Percentiles rank a stretch among this genome's conserved stretches.
Evolutionary conservation across 805 yeast species (phyloP).

Genomic region (Nematodospora valgi): DNA sequence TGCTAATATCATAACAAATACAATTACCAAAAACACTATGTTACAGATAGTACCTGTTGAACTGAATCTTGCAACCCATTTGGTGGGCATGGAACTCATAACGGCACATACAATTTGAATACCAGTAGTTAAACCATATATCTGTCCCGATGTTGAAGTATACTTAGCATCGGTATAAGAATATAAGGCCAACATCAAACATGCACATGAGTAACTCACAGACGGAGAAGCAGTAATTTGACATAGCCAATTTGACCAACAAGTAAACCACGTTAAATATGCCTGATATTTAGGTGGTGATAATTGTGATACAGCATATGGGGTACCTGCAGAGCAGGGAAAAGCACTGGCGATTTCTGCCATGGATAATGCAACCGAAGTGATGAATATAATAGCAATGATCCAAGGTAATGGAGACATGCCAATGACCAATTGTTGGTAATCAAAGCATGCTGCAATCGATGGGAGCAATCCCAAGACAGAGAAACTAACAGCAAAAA

Average conservation of each 20-base stretch:
- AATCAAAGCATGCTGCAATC: constrained; percentile 58
- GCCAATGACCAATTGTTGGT: constrained; percentile 59
- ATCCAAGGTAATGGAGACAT: constrained; percentile 62
- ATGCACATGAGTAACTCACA: constrained; percentile 54
- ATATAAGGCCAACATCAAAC: constrained; percentile 52
- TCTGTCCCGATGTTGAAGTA: constrained; percentile 45
- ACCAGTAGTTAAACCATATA: constrained; percentile 50
- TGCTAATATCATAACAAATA: constrained; percentile 51
- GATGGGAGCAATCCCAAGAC: constrained; percentile 66
- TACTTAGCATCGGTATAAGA: constrained; percentile 38
- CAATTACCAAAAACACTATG: constrained; percentile 47
- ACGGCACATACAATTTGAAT: constrained; percentile 45
- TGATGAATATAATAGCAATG: constrained; percentile 52
- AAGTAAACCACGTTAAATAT: constrained; percentile 56
- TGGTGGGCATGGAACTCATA: constrained; percentile 53
- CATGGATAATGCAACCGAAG: constrained; percentile 57
- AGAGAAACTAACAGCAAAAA: constrained; percentile 61
- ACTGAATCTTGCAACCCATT: constrained; percentile 50
- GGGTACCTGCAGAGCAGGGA: constrained; percentile 69
- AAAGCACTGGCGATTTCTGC: constrained; percentile 64
- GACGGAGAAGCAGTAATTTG: constrained; percentile 64
- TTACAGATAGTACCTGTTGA: constrained; percentile 48
- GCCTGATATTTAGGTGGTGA: constrained; percentile 55
- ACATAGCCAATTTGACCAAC: constrained; percentile 64
- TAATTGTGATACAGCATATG: constrained; percentile 62